These are phyloP conservation scores for Trichophyton verrucosum DNA, from an alignment of 2,329 filamentous ascomycete genomes.

Conservation along the genomic window DNA sequence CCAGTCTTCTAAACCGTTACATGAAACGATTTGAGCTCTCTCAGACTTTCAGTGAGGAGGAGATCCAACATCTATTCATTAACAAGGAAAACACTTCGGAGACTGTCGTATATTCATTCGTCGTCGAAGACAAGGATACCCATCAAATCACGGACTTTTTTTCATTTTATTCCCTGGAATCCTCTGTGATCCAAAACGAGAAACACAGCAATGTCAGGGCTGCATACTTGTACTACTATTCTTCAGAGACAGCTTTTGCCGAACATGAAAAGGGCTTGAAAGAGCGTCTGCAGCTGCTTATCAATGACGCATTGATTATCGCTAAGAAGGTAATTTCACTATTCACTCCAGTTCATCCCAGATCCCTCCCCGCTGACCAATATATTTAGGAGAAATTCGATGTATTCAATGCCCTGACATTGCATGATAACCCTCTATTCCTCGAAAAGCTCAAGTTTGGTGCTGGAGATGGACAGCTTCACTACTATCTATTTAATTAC, in stretches of 20 bases:
- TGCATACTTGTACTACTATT: conserved; percentile 97
- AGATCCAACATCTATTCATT: conserved; percentile 79
- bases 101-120: conserved; percentile 86
- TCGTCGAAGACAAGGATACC: conserved; percentile 61
- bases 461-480: conserved; percentile 81
- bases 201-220: conserved; percentile 72
- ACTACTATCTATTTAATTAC: conserved; percentile 98
- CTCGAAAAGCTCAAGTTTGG: conserved; percentile 90
- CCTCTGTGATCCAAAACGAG: conserved; percentile 71
- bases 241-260: conserved; percentile 62
- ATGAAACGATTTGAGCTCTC: conserved; percentile 70
- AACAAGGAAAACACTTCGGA: conserved; percentile 56
- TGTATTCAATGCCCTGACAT: conserved; percentile 88
- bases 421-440: conserved; percentile 91
- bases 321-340: conserved; percentile 54
- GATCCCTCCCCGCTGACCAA: conserved; percentile 15
- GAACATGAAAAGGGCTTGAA: conserved; percentile 50
- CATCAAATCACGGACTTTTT: conserved; percentile 90
- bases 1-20: conserved; percentile 63
- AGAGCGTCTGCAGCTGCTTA: conserved; percentile 63
- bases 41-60: conserved; percentile 65
- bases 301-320: conserved; percentile 75
- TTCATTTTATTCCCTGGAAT: conserved; percentile 92
- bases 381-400: conserved; percentile 58
- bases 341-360: background rate